Evolutionary conservation across 306 rosid genomes (phyloP).

Genomic region (Vigna nakashimae): DNA sequence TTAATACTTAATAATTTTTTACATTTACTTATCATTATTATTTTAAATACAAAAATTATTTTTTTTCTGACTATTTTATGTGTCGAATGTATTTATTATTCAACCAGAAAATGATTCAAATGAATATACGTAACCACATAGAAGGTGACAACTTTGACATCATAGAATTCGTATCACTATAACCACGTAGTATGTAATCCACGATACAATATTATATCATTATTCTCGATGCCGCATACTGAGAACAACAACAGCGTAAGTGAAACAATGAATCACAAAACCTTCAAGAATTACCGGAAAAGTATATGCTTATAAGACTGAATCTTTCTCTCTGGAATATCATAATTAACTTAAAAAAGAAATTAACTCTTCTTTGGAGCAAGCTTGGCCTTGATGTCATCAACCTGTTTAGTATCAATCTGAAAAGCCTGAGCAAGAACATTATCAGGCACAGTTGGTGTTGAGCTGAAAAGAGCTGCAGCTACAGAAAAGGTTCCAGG

Average conservation of each 20-base stretch:
- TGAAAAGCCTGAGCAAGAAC: constrained; percentile 58
- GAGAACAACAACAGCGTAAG: constrained; percentile 22
- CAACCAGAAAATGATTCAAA: neutral
- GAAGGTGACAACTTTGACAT: constrained; percentile 26
- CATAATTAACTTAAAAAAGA: no score
- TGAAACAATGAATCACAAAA: constrained; percentile 20
- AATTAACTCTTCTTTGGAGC: constrained; percentile 57
- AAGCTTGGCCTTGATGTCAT: constrained; percentile 49
- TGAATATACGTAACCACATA: neutral
- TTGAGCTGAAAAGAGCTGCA: constrained; percentile 52
- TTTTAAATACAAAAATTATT: no score
- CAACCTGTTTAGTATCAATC: constrained; percentile 49
- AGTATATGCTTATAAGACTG: neutral
- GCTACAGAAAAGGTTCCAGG: constrained; percentile 59
- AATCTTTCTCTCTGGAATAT: no score
- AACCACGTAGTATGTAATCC: neutral
- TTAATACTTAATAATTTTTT: no score
- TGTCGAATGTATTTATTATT: no score
- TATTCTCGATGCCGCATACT: neutral
- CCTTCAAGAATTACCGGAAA: constrained; percentile 13
- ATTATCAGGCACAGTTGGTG: constrained; percentile 51
- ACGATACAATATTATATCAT: constrained; percentile 24
- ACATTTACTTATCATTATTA: no score
- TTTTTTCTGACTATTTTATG: no score
- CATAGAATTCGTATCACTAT: constrained; percentile 1